phyloP scores from a whole-genome alignment of 2,329 filamentous ascomycete species.

The Hypocreales sp. region DNA sequence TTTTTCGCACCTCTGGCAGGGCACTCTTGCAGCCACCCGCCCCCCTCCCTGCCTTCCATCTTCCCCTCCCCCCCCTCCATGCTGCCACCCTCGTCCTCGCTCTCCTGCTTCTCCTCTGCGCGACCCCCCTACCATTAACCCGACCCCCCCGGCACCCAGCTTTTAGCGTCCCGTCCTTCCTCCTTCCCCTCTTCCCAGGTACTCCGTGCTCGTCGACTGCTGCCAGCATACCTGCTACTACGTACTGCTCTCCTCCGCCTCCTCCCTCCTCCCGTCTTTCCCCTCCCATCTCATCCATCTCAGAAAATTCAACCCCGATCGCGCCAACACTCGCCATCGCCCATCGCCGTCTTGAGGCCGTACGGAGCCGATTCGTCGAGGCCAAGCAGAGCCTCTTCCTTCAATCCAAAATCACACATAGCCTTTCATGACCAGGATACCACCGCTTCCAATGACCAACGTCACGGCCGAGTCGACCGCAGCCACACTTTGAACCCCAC shows the following conservation, averaged over 20 bases:
- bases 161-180: conserved; percentile 3
- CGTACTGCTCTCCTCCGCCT: conserved; percentile 5
- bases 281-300: conserved; percentile 6
- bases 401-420: conserved; percentile 13
- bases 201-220: too few relatives aligned
- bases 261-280: conserved; percentile 4
- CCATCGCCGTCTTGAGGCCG: conserved; percentile 12
- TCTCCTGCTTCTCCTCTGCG: conserved; percentile 8
- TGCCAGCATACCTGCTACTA: too few relatives aligned
- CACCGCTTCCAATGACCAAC: conserved; percentile 35
- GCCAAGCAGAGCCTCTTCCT: conserved; percentile 14
- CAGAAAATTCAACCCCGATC: conserved; percentile 6
- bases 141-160: conserved; percentile 5
- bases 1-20: too few relatives aligned
- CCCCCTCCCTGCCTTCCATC: too few relatives aligned
- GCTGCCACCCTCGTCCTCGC: conserved; percentile 7
- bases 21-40: too few relatives aligned
- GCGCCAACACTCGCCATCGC: conserved; percentile 9
- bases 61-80: conserved; percentile 3
- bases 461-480: conserved; percentile 31
- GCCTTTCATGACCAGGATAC: conserved; percentile 26
- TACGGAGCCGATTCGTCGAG: conserved; percentile 10
- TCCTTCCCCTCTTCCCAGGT: too few relatives aligned
- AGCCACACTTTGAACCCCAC: conserved; percentile 59
- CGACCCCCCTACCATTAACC: conserved; percentile 7